Conservation (phyloP, 78 protist genomes). For the Dictyostelium brefeldianum region DNA sequence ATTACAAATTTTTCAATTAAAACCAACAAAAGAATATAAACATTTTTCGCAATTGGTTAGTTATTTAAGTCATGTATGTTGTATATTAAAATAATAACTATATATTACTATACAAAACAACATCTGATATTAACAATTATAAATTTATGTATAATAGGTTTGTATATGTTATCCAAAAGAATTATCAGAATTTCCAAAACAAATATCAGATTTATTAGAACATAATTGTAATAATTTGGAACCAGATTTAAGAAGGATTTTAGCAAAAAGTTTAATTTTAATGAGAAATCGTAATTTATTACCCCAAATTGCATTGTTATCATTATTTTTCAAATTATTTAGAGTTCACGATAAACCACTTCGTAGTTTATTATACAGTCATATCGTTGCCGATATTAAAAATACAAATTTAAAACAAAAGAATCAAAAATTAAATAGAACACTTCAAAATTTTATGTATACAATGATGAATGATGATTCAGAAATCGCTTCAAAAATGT, state of each 20-base stretch:
- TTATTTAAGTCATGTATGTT: constrained; percentile 84
- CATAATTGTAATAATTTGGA: constrained; percentile 63
- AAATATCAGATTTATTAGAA: constrained; percentile 79
- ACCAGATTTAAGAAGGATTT: constrained; percentile 65
- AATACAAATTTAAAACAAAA: constrained; percentile 79
- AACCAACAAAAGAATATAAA: constrained; percentile 76
- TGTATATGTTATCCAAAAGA: constrained; percentile 83
- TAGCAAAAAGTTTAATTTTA: constrained; percentile 85
- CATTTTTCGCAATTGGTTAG: constrained; percentile 74
- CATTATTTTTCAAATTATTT: constrained; percentile 94
- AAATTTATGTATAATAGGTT: too few relatives aligned
- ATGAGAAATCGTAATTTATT: constrained; percentile 82
- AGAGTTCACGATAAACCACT: constrained; percentile 89
- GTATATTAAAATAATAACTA: not conserved
- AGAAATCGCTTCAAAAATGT: constrained; percentile 80
- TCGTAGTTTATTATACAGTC: constrained; percentile 66
- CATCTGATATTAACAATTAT: too few relatives aligned
- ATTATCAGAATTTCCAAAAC: constrained; percentile 49
- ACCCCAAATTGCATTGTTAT: constrained; percentile 33
- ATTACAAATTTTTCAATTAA: constrained; percentile 81
- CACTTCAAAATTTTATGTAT: constrained; percentile 91
- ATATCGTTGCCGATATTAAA: constrained; percentile 91
- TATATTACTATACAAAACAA: not conserved
- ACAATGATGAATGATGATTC: constrained; percentile 84
- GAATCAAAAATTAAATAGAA: constrained; percentile 84